Evolutionary conservation across 495 filamentous ascomycete genomes (phyloP), one percentile per base, ranked within the genome.

Genomic region (Cercophora scortea): DNA sequence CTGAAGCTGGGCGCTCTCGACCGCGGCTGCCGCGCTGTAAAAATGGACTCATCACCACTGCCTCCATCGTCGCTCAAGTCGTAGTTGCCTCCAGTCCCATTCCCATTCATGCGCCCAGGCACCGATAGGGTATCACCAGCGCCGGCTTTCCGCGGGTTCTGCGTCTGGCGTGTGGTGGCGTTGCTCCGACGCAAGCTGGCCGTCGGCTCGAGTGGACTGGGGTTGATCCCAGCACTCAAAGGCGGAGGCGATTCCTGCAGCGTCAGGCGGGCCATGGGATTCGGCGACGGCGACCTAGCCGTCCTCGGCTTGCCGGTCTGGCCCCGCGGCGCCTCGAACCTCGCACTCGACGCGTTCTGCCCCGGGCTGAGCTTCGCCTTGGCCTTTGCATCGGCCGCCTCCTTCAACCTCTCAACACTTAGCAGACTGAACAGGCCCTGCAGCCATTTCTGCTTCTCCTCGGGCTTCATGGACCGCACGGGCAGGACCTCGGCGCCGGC

Each of bases 401-500:
- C 58, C 40, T 58, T 61, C 49, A 45, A 46, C 46, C 51, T 55
- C 52, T 64, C 61, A 16, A 45, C 47, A 9, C 18, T 54, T n/a
- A 68, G 50, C 33, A 66, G 25, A 0, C 50, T 54, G 61, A 58
- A 68, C 10, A 66, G 42, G 13, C 54, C 43, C 43, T 68, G 58
- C 7, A 68, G 32, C 65, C 65, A 68, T 33, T 58, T 59, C 42
- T 63, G 63, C 54, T 68, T 65, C 54, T 65, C 65, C 45, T 64
- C 62, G 7, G 63, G 54, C 39, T 63, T 60, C 55, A 63, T 65
- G 45, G 65, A 68, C 4, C 65, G 62, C 35, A 63, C 58, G 38
- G 65, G 65, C 13, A 68, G 47, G 8, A 68, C 65, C 51, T 68
- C 65, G 32, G 65, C 65, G 15, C 65, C 65, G 16, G 63, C 62